Evolutionary conservation across 495 filamentous ascomycete species (phyloP).

Genomic region (Tuber calosporum): DNA sequence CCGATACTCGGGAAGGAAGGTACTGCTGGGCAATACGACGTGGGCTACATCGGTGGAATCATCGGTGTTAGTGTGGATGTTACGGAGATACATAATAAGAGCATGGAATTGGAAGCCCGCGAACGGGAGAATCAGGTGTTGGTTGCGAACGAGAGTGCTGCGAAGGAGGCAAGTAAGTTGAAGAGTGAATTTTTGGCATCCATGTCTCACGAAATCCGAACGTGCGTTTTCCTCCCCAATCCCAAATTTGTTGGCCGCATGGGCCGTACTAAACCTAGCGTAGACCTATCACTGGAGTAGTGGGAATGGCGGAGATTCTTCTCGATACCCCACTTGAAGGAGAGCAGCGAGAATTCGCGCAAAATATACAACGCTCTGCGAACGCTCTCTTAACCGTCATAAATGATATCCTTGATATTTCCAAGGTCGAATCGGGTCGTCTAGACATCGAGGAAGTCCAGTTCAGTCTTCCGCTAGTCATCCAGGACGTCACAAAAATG

Average conservation of each 20-base stretch:
- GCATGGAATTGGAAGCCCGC: conserved; percentile 52
- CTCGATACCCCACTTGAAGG: conserved; percentile 58
- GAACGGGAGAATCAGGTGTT: conserved; percentile 57
- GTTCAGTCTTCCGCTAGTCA: conserved; percentile 67
- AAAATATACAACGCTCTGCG: conserved; percentile 72
- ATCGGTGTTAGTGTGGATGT: conserved; percentile 65
- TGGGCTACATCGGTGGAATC: conserved; percentile 54
- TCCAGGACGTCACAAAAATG: conserved; percentile 63
- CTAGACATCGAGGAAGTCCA: conserved; percentile 70
- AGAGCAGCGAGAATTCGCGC: conserved; percentile 66
- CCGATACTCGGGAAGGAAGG: conserved; percentile 51
- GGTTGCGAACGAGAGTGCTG: conserved; percentile 55
- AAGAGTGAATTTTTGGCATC: conserved; percentile 65
- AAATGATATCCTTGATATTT: conserved; percentile 84
- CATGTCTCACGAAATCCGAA: conserved; percentile 88
- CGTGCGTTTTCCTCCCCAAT: conserved; percentile 57
- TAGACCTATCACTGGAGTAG: conserved; percentile 63
- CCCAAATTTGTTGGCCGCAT: background rate
- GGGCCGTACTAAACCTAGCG: background rate
- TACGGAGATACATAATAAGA: conserved; percentile 56
- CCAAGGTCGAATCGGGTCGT: conserved; percentile 72
- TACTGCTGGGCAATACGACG: conserved; percentile 45
- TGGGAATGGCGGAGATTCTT: conserved; percentile 64
- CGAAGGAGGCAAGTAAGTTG: conserved; percentile 61
- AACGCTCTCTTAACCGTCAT: conserved; percentile 79